Percentiles rank a stretch among this genome's conserved stretches.
These are phyloP conservation scores for Rhytidiadelphus loreus DNA, from an alignment of 225 moss, liverwort and hornwort species.

Conservation along the genomic window DNA sequence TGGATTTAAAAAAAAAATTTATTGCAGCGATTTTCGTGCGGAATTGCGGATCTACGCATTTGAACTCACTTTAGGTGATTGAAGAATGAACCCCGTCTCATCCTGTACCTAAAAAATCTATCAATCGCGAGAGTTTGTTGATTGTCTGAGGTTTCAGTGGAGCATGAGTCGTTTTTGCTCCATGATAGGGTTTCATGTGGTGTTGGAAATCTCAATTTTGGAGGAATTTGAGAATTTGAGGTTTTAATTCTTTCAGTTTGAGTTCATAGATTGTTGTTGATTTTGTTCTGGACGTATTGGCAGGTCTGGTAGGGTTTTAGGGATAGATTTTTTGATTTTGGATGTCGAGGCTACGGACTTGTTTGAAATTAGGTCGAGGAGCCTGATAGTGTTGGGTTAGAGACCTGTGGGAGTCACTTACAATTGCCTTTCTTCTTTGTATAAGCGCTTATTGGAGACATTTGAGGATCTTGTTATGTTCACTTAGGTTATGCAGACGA, in stretches of 20 bases:
- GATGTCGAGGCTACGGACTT: neutral
- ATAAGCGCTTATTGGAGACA: neutral
- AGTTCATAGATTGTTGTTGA: neutral
- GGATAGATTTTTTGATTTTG: neutral
- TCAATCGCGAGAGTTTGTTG: neutral
- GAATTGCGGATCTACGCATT: neutral
- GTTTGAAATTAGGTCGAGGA: neutral
- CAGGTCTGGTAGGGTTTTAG: neutral
- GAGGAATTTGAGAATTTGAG: neutral
- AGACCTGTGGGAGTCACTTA: neutral
- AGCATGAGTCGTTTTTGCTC: neutral
- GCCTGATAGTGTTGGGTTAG: neutral
- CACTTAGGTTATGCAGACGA: neutral
- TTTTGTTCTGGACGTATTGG: neutral
- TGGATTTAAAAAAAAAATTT: fast-evolving
- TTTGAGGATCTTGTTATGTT: neutral
- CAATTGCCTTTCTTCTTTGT: neutral
- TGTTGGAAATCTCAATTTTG: neutral
- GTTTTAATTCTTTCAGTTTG: neutral
- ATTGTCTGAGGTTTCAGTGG: neutral
- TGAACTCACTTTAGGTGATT: neutral
- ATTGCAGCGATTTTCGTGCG: neutral
- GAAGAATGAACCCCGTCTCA: neutral
- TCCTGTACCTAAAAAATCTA: neutral
- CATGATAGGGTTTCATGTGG: constrained; percentile 8